phyloP scores from a whole-genome alignment of 2,329 filamentous ascomycete species.

The Sporothrix curviconia region DNA sequence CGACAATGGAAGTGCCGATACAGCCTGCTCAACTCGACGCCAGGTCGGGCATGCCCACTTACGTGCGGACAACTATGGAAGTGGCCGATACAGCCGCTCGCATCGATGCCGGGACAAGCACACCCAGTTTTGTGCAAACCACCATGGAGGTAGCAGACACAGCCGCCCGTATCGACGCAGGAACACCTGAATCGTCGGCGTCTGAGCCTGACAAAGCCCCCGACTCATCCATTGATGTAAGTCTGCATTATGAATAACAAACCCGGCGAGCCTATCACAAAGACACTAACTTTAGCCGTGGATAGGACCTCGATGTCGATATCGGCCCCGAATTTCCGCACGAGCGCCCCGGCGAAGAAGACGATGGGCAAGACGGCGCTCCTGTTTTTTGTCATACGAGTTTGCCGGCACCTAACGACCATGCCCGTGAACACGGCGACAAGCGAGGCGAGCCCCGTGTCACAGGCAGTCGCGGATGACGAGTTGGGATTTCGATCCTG shows the following conservation, averaged over 20 bases:
- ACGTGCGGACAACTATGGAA: too few relatives aligned
- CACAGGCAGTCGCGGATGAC: neutral
- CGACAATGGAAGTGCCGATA: slow-evolving; percentile 30
- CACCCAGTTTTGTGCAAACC: slow-evolving; percentile 24
- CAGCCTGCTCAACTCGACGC: too few relatives aligned
- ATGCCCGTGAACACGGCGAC: slow-evolving; percentile 13
- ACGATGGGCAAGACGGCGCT: slow-evolving; percentile 22
- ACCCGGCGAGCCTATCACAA: neutral
- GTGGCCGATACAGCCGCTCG: too few relatives aligned
- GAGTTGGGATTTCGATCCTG: slow-evolving; percentile 31
- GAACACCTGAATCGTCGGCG: slow-evolving; percentile 27
- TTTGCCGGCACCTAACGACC: slow-evolving; percentile 33
- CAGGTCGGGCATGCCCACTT: too few relatives aligned
- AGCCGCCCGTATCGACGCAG: slow-evolving; percentile 26
- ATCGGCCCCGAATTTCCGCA: slow-evolving; percentile 18
- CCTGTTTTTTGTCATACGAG: slow-evolving; percentile 45
- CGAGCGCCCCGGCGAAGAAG: slow-evolving; percentile 12
- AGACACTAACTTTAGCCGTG: too few relatives aligned
- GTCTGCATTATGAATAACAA: neutral
- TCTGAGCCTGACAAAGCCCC: slow-evolving; percentile 30
- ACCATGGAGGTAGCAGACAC: slow-evolving; percentile 33
- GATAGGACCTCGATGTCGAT: slow-evolving; percentile 6
- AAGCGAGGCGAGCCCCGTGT: neutral
- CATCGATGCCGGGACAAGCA: too few relatives aligned
- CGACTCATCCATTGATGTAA: slow-evolving; percentile 23